Evolutionary conservation across 495 filamentous ascomycete genomes (phyloP).

Genomic region (Penicillium taxi): DNA sequence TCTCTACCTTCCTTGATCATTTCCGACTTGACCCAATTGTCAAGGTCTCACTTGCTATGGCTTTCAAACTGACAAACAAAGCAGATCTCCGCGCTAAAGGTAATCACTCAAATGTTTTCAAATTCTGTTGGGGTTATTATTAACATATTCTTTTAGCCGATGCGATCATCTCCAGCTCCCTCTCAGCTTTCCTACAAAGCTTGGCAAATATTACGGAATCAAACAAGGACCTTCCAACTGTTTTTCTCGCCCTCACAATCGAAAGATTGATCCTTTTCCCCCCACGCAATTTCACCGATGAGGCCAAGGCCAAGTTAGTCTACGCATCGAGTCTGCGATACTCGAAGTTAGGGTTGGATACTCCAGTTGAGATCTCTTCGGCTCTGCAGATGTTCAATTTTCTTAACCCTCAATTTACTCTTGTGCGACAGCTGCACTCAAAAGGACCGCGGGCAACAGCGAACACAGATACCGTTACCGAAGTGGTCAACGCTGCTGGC

Average conservation of each 20-base stretch:
- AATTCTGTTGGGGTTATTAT: background rate
- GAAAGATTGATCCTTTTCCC: slow-evolving; percentile 76
- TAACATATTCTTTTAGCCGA: slow-evolving; percentile 53
- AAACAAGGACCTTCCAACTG: slow-evolving; percentile 54
- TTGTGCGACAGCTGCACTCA: slow-evolving; percentile 71
- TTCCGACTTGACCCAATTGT: slow-evolving; percentile 83
- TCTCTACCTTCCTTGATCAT: slow-evolving; percentile 85
- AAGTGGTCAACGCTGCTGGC: slow-evolving; percentile 58
- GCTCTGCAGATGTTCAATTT: slow-evolving; percentile 67
- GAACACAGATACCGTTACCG: slow-evolving; percentile 45
- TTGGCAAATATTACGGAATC: slow-evolving; percentile 50
- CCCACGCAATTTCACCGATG: slow-evolving; percentile 71
- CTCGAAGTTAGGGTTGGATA: slow-evolving; percentile 46
- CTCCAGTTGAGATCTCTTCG: slow-evolving; percentile 65
- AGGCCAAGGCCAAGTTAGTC: slow-evolving; percentile 58
- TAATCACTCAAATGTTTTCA: slow-evolving; percentile 26
- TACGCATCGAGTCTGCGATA: slow-evolving; percentile 64
- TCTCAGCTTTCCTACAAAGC: slow-evolving; percentile 63
- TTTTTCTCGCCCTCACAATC: slow-evolving; percentile 66
- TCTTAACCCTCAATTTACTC: slow-evolving; percentile 52
- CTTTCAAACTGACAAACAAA: slow-evolving; percentile 72
- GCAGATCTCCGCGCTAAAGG: slow-evolving; percentile 83
- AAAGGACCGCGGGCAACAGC: slow-evolving; percentile 57
- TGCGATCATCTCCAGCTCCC: slow-evolving; percentile 68
- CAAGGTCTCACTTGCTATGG: slow-evolving; percentile 81